Evolutionary conservation across 179 eudicot genomes (phyloP), one percentile per base, ranked within the genome.

Genomic region (Beta macrorhiza): DNA sequence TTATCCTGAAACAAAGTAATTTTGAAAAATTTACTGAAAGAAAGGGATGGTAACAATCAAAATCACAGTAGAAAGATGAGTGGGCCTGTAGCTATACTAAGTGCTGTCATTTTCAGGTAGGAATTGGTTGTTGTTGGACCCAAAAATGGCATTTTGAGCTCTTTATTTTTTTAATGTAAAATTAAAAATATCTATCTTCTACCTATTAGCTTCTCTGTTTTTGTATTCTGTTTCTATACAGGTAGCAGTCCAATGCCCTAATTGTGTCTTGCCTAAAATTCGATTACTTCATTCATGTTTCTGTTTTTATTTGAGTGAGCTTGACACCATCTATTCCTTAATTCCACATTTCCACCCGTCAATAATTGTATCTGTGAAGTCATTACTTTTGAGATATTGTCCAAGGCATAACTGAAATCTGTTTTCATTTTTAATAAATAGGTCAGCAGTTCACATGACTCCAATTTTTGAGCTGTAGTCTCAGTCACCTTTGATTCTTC

Each of bases 371-470:
- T 78, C 56, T 65, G 72, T 84, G 80, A 25, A 78, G 81, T 85
- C 77, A 86, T 82, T 81, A 79, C 78, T 85, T 65, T 15, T 88
- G 84, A 90, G 87, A 86, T 91, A 85, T 86, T 89, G 57, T 88
- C 88, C 75, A 82, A 82, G 85, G 81, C 81, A 82, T 84, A 78
- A 84, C 88, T 71, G 76, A 89, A 71, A 71, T 62, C 74, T 77
- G 82, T 57, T 84, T 83, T 82, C 80, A 63, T 85, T 79, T 85
- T 82, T 84, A 82, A 82, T 86, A 80, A 87, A 80, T 85, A 87
- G 91, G 90, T 88, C 88, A 83, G 82, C 89, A 86, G 77, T 79
- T 83, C 84, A 82, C 88, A 87, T 87, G 84, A 78, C 84, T 78
- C 89, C 90, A 74, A 70, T 73, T 82, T 63, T 72, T 81, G 57